Conservation (phyloP, 2,329 filamentous ascomycete species). For the Spiromastix sp. region DNA sequence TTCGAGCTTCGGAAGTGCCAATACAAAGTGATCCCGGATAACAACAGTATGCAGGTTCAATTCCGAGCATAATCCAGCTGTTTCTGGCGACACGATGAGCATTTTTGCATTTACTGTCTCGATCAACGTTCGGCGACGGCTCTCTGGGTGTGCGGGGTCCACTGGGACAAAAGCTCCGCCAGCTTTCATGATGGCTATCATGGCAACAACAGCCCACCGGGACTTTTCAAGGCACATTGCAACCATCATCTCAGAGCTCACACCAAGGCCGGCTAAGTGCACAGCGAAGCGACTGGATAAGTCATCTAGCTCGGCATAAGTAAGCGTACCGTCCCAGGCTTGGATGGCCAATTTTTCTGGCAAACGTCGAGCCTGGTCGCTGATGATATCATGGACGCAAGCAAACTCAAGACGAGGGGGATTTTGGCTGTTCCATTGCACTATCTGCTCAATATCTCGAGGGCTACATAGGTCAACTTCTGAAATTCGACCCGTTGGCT, state of each 20-base stretch:
- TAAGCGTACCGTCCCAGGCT: constrained; percentile 33
- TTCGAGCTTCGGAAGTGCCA: constrained; percentile 9
- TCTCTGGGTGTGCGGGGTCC: constrained; percentile 19
- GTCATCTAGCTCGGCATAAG: constrained; percentile 56
- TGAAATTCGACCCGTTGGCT: constrained; percentile 11
- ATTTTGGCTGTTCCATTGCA: no score
- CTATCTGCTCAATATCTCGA: no score
- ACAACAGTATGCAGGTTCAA: constrained; percentile 5
- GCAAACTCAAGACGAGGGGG: no score
- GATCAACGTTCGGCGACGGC: constrained; percentile 16
- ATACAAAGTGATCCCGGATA: constrained; percentile 6
- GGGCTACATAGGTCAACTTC: no score
- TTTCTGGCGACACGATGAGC: constrained; percentile 12
- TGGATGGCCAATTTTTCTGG: constrained; percentile 14
- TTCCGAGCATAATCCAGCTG: constrained; percentile 4
- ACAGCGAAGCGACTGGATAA: constrained; percentile 55
- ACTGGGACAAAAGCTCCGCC: constrained; percentile 23
- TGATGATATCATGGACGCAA: constrained; percentile 16
- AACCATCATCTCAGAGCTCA: constrained; percentile 47
- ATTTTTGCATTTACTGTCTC: constrained; percentile 14
- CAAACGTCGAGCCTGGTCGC: constrained; percentile 6
- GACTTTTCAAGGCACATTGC: constrained; percentile 72
- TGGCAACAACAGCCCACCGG: constrained; percentile 48
- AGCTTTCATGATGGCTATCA: constrained; percentile 21
- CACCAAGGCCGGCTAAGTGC: constrained; percentile 40